Base-by-base conservation (phyloP, 768 basidiomycete species). In the Cystoderma amianthinum region DNA sequence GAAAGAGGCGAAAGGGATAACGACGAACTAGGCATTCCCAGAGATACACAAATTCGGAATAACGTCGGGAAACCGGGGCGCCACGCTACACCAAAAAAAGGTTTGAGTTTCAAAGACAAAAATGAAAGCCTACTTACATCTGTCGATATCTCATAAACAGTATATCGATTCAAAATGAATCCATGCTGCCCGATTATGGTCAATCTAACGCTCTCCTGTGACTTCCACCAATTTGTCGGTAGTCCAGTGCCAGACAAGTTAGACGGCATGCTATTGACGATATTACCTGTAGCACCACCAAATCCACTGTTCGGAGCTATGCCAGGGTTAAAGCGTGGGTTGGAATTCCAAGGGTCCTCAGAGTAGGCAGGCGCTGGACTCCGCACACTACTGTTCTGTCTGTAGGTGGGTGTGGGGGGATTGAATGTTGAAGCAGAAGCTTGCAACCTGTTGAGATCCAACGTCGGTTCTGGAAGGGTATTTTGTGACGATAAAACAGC, bases 1-100 rank as follows among this genome's bases (percentile, higher is more conserved):
- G 82, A 48, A 97, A 74, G 18, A 98, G 66, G 36, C 96, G 80
- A 75, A 97, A 98, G 1, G 96, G 94, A 65, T 97, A 97, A 41
- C 93, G 77, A 48, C 82, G 78, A 39, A 78, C 60, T 33, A 99
- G 69, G 47, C 81, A 84, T 48, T 97, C 93, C 78, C 89, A 86
- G 19, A 98, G 67, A 60, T 85, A 93, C 7, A 74, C 75, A 58
- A 98, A 99, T 58, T 99, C 96, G 5, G 88, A 91, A 59, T 97
- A 99, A 43, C 96, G 76, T 40, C 95, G 70, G 20, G 80, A 70
- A 16, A 97, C 87, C 11, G 88, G 67, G 10, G 73, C 65, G 3
- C 76, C 79, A 38, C 80, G 72, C 74, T 90, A 49, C 46, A 41
- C 13, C 48, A 46, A 24, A 40, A 30, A 41, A 19, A 34, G 33